These are phyloP conservation scores for Flaveria trinervia DNA, from an alignment of 129 eudicot genomes.

Conservation along the genomic window DNA sequence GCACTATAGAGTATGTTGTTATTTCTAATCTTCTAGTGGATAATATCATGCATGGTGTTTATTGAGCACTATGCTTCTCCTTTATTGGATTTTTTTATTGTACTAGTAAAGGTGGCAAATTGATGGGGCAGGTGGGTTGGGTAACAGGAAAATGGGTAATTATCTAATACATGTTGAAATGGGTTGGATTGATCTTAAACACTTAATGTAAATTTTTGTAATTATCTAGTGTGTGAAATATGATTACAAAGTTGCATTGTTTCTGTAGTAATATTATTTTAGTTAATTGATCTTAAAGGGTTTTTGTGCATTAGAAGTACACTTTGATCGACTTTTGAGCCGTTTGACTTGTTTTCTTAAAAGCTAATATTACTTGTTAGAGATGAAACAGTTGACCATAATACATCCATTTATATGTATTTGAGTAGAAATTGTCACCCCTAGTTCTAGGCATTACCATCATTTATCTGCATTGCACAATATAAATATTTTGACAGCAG, in stretches of 20 bases:
- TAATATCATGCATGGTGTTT: slow-evolving; percentile 3
- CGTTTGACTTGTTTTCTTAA: not conserved
- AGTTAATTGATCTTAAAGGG: not conserved
- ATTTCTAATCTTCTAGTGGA: not conserved
- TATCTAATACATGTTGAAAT: not conserved
- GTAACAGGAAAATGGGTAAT: not conserved
- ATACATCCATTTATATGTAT: not conserved
- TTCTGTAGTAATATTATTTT: not conserved
- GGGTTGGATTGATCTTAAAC: not conserved
- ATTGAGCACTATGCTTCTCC: slow-evolving; percentile 5
- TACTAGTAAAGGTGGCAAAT: not conserved
- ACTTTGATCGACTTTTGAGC: not conserved
- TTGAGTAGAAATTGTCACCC: not conserved
- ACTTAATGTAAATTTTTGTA: not conserved
- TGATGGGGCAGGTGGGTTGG: not conserved
- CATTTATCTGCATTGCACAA: slow-evolving; percentile 11
- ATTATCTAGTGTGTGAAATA: not conserved
- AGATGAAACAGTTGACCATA: not conserved
- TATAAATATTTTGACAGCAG: not conserved
- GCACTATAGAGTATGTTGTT: slow-evolving; percentile 77
- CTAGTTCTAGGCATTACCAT: not conserved
- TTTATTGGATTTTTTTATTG: not conserved
- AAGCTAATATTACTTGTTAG: not conserved
- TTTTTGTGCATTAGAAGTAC: not conserved
- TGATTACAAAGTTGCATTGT: not conserved